phyloP scores from a whole-genome alignment of 345 rosid species.

The Aethionema arabicum region DNA sequence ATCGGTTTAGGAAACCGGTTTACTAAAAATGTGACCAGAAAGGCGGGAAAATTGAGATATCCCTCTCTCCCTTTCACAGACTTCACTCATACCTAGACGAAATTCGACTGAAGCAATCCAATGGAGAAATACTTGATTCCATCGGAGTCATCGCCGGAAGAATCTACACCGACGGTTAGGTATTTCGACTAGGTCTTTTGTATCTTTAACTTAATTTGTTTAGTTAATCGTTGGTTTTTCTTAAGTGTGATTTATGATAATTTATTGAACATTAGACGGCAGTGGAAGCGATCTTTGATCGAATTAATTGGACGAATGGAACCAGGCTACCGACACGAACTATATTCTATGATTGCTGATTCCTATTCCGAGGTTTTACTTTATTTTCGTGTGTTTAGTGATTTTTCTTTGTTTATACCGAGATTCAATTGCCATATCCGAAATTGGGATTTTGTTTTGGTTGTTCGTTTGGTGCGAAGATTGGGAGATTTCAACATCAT shows the following conservation, averaged over 20 bases:
- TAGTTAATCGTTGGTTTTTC: neutral
- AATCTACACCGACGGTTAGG: constrained; percentile 39
- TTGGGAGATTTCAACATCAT: constrained; percentile 61
- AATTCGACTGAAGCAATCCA: neutral
- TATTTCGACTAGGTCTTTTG: constrained; percentile 5
- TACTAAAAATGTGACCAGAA: neutral
- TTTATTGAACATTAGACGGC: constrained; percentile 29
- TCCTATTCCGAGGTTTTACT: constrained; percentile 66
- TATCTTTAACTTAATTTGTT: neutral
- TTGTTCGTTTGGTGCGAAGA: constrained; percentile 33
- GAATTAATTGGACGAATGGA: constrained; percentile 64
- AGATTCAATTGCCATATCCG: neutral
- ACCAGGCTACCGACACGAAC: constrained; percentile 50
- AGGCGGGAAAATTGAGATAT: constrained; percentile 45
- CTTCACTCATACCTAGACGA: no score
- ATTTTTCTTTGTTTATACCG: neutral
- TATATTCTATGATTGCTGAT: constrained; percentile 51
- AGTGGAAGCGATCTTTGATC: constrained; percentile 57
- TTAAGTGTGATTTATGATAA: neutral
- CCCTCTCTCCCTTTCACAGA: neutral
- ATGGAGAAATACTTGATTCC: constrained; percentile 54
- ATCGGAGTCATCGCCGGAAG: constrained; percentile 33
- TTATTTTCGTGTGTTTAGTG: neutral
- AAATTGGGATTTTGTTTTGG: constrained; percentile 6
- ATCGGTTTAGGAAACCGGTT: no score